Percentiles rank a stretch among this genome's conserved stretches.
Conservation (phyloP, 441 rosid genomes). For the Pelargonium fulgidum region DNA sequence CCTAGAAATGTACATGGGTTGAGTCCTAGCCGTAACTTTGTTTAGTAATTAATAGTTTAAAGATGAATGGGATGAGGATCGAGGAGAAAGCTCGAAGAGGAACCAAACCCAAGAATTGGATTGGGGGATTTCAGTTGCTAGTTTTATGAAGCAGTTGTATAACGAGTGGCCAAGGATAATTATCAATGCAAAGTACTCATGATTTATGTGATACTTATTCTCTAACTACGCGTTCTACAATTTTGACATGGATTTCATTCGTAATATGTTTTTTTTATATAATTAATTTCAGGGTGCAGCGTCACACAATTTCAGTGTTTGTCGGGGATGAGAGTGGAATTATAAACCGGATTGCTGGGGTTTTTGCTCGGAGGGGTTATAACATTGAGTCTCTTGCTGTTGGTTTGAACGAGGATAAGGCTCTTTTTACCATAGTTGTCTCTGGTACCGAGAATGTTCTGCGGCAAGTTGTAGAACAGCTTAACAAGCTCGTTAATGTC, state of each 20-base stretch:
- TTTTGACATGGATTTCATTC: neutral
- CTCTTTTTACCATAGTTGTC: slow-evolving; percentile 76
- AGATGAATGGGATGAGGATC: neutral
- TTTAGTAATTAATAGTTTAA: neutral
- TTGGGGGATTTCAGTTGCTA: neutral
- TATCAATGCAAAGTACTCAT: neutral
- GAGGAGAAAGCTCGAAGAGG: neutral
- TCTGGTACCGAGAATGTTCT: slow-evolving; percentile 64
- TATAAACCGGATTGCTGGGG: slow-evolving; percentile 84
- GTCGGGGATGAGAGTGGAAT: slow-evolving; percentile 93
- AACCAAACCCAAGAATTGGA: neutral
- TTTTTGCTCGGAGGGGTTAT: slow-evolving; percentile 82
- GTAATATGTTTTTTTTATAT: slow-evolving; percentile 3
- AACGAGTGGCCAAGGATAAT: neutral
- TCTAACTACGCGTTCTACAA: neutral
- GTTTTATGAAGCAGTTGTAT: neutral
- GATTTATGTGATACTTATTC: neutral
- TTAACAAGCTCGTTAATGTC: slow-evolving; percentile 81
- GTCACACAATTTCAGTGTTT: slow-evolving; percentile 73
- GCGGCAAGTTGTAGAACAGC: slow-evolving; percentile 74
- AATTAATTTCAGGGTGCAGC: slow-evolving; percentile 39
- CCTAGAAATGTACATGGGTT: neutral
- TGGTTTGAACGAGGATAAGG: slow-evolving; percentile 78
- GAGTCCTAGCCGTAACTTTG: neutral
- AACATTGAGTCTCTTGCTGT: slow-evolving; percentile 89